A percentile compares a stretch with the other conserved stretches of the same genome.
phyloP scores from a whole-genome alignment of 2,329 filamentous ascomycete genomes.

The Colletotrichum salicis region DNA sequence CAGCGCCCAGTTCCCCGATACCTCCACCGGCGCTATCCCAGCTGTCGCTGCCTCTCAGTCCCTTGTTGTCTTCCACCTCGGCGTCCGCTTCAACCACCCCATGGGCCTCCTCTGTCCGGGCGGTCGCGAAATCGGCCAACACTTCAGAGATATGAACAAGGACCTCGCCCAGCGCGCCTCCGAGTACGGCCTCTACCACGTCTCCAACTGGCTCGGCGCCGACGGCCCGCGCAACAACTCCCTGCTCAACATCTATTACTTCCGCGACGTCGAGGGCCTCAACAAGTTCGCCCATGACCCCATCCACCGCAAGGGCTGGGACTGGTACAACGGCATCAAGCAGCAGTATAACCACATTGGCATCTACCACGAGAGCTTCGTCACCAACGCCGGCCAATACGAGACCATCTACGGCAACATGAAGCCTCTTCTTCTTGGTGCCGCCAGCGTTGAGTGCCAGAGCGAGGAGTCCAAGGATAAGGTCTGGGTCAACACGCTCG shows the following conservation, averaged over 20 bases:
- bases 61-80: constrained; percentile 57
- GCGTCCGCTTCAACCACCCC: constrained; percentile 58
- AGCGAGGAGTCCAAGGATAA: constrained; percentile 39
- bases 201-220: constrained; percentile 52
- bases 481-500: constrained; percentile 48
- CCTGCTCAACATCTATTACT: constrained; percentile 59
- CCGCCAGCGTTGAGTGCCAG: constrained; percentile 38
- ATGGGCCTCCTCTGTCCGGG: constrained; percentile 60
- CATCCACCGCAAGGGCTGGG: constrained; percentile 60
- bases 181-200: constrained; percentile 59
- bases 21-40: constrained; percentile 41
- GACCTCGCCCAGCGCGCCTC: constrained; percentile 49
- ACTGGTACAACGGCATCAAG: constrained; percentile 55
- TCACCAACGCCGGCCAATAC: constrained; percentile 55
- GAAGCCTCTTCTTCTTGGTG: constrained; percentile 49
- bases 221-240: constrained; percentile 53
- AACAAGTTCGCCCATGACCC: constrained; percentile 62
- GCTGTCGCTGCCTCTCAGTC: constrained; percentile 40
- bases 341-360: constrained; percentile 52
- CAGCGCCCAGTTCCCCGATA: constrained; percentile 47
- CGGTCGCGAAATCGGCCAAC: constrained; percentile 48
- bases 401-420: constrained; percentile 64
- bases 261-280: constrained; percentile 58
- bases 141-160: constrained; percentile 52
- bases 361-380: constrained; percentile 66